Evolutionary conservation across 768 basidiomycete genomes (phyloP).

Genomic region (Macrolepiota dolichaula): DNA sequence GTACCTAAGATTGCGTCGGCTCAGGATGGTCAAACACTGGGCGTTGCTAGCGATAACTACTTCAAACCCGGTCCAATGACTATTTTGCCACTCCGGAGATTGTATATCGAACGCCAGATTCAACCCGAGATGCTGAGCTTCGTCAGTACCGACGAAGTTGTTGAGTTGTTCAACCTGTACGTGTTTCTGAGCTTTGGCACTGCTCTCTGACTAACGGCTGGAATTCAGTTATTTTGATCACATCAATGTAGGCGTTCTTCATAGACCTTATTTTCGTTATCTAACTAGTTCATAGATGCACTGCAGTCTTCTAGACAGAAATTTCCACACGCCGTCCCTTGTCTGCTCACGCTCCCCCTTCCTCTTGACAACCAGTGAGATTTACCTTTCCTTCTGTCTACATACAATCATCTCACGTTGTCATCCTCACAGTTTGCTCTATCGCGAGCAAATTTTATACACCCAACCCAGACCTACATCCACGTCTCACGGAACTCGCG

Average conservation of each 20-base stretch:
- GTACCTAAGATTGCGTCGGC: constrained; percentile 26
- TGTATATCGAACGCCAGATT: constrained; percentile 85
- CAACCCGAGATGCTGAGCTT: constrained; percentile 95
- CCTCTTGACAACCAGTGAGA: constrained; percentile 86
- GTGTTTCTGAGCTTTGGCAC: constrained; percentile 26
- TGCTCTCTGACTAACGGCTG: constrained; percentile 10
- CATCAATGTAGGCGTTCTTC: constrained; percentile 53
- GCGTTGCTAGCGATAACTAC: constrained; percentile 84
- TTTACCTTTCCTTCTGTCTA: background rate
- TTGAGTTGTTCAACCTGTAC: constrained; percentile 87
- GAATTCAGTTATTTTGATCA: constrained; percentile 66
- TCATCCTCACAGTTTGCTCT: constrained; percentile 73
- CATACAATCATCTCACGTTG: constrained; percentile 4
- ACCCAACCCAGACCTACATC: constrained; percentile 76
- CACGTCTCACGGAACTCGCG: constrained; percentile 74
- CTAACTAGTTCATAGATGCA: constrained; percentile 51
- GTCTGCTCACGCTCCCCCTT: constrained; percentile 95
- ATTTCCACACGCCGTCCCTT: constrained; percentile 91
- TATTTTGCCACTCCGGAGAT: constrained; percentile 74
- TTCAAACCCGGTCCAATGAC: constrained; percentile 95
- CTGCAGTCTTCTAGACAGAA: constrained; percentile 75
- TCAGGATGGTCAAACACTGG: constrained; percentile 45
- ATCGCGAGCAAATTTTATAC: constrained; percentile 90
- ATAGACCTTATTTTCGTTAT: constrained; percentile 10
- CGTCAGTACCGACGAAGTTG: constrained; percentile 84